These are phyloP conservation scores for Lasiodiplodia sp. DNA, from an alignment of 2,329 filamentous ascomycete genomes.

Conservation along the genomic window DNA sequence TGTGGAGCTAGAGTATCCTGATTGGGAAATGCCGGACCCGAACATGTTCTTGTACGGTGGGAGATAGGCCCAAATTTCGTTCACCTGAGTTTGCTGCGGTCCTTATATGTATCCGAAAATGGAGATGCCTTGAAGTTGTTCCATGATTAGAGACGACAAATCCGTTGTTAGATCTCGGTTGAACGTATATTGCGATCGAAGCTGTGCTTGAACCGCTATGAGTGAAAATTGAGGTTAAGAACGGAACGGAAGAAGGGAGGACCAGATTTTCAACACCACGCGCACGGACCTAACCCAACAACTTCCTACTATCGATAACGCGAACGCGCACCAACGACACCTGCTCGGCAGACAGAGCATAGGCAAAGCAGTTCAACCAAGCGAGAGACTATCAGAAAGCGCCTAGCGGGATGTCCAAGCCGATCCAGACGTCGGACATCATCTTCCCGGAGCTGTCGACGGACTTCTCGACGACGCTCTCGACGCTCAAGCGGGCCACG, in stretches of 20 bases:
- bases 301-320: background rate
- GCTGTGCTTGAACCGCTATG: background rate
- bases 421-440: conserved; percentile 48
- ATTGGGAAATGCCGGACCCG: too few species aligned
- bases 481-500: conserved; percentile 76
- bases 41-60: too few species aligned
- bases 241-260: background rate
- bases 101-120: too few species aligned
- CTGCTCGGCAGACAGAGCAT: background rate
- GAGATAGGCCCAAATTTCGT: too few species aligned
- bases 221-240: background rate
- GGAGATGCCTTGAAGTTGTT: too few species aligned
- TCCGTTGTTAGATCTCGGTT: too few species aligned
- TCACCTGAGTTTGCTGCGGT: too few species aligned
- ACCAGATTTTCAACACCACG: conserved; percentile 20
- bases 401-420: conserved; percentile 9
- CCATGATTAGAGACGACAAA: too few species aligned
- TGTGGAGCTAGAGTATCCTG: too few species aligned
- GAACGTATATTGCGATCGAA: too few species aligned
- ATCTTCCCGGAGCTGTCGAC: conserved; percentile 64
- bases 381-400: background rate
- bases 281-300: background rate
- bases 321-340: background rate
- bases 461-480: conserved; percentile 73
- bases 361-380: background rate